Evolutionary conservation across 345 rosid species (phyloP).

Genomic region (Rhodamnia argentea): DNA sequence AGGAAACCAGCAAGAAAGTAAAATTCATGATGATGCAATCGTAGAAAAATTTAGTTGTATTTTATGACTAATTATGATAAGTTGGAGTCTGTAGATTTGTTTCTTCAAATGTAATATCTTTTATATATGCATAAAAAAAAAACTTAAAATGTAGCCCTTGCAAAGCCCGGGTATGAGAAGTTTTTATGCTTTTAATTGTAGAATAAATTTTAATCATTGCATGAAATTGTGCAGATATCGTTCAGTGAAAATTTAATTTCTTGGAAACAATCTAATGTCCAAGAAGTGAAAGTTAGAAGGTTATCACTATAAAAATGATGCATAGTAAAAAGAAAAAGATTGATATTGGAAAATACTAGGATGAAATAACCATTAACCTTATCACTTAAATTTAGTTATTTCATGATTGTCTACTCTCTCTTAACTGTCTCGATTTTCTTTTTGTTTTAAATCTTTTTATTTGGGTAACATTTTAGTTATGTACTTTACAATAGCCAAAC

Average conservation of each 20-base stretch:
- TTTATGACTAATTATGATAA: background rate
- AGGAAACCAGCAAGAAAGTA: too few relatives aligned
- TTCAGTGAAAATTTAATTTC: too few relatives aligned
- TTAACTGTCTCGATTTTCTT: background rate
- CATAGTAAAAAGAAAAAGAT: background rate
- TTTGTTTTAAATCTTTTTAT: background rate
- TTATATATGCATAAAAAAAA: too few relatives aligned
- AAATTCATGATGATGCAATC: too few relatives aligned
- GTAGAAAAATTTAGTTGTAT: too few relatives aligned
- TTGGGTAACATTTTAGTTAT: background rate
- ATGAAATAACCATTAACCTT: background rate
- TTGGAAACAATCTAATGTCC: background rate
- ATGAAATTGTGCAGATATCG: background rate
- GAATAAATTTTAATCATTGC: background rate
- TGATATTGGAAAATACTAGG: background rate
- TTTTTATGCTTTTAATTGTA: background rate
- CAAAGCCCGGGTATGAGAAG: background rate
- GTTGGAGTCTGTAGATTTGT: background rate
- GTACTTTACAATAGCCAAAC: background rate
- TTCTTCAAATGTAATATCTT: background rate
- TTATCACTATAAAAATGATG: background rate
- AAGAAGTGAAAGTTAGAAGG: background rate
- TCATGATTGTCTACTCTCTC: background rate
- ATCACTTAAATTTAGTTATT: too few relatives aligned
- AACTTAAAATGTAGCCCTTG: background rate